Conservation (phyloP, 2,329 filamentous ascomycete genomes). For the Penicillium sp. region DNA sequence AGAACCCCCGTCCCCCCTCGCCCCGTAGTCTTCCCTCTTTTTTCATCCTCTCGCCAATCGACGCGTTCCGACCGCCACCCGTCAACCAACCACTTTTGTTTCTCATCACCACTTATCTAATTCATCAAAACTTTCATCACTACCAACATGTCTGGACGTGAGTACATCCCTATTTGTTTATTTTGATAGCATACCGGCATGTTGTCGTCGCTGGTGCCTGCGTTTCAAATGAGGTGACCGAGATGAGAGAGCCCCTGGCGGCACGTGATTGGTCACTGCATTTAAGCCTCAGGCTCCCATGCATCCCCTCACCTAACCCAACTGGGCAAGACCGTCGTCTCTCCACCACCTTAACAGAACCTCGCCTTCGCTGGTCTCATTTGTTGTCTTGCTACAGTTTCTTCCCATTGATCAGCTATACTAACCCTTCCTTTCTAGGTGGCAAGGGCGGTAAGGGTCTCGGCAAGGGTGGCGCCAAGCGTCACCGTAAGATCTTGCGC, state of each 20-base stretch:
- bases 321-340: constrained; percentile 6
- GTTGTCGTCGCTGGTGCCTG: constrained; percentile 8
- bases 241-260: constrained; percentile 19
- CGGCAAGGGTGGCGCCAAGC: constrained; percentile 97
- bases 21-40: constrained; percentile 15
- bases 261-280: constrained; percentile 27
- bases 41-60: constrained; percentile 16
- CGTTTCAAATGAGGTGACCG: background rate
- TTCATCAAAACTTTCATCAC: constrained; percentile 12
- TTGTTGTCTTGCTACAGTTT: background rate
- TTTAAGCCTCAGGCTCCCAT: constrained; percentile 18
- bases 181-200: constrained; percentile 1
- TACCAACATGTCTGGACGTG: constrained; percentile 44
- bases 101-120: constrained; percentile 22
- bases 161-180: constrained; percentile 22
- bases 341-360: constrained; percentile 8
- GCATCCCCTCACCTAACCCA: constrained; percentile 10
- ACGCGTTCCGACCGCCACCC: constrained; percentile 17
- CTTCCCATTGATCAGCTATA: background rate
- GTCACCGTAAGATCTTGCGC: constrained; percentile 98
- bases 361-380: constrained; percentile 4
- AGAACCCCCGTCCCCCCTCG: constrained; percentile 17
- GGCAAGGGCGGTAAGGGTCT: constrained; percentile 97
- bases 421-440: constrained; percentile 53
- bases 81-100: constrained; percentile 13